These are phyloP conservation scores for Yueomyces sp. DNA, from an alignment of 805 yeast genomes.

Conservation along the genomic window DNA sequence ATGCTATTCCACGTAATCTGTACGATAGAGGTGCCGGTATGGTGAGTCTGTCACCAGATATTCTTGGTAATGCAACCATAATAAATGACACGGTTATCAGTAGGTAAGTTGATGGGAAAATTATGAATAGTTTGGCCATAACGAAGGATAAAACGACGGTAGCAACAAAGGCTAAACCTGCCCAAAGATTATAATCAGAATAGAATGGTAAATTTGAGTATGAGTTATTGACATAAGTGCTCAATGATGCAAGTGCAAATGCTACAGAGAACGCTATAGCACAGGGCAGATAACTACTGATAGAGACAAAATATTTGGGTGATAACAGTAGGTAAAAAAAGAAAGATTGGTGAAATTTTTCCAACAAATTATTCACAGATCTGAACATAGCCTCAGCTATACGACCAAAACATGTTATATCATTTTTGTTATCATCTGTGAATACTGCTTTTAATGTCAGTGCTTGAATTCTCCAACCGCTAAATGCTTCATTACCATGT, in stretches of 20 bases:
- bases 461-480: conserved; percentile 94
- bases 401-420: conserved; percentile 86
- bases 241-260: conserved; percentile 55
- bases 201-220: conserved; percentile 6
- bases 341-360: conserved; percentile 93
- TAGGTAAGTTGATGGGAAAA: conserved; percentile 11
- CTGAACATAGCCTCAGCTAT: conserved; percentile 78
- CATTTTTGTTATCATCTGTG: conserved; percentile 44
- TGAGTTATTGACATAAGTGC: conserved; percentile 33
- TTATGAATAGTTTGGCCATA: conserved; percentile 9
- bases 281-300: conserved; percentile 84
- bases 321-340: conserved; percentile 78
- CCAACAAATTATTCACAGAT: conserved; percentile 80
- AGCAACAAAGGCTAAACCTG: conserved; percentile 9
- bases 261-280: conserved; percentile 61
- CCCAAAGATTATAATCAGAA: conserved; percentile 9
- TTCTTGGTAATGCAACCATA: not conserved
- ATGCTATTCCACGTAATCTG: conserved; percentile 31
- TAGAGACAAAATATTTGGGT: conserved; percentile 74
- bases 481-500: conserved; percentile 79
- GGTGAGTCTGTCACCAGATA: conserved; percentile 3
- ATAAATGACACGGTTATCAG: conserved; percentile 4
- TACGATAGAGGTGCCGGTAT: conserved; percentile 14
- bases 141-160: conserved; percentile 19
- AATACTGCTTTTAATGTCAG: conserved; percentile 65